These are phyloP conservation scores for Penicillium lividum DNA, from an alignment of 495 filamentous ascomycete genomes.

Conservation along the genomic window DNA sequence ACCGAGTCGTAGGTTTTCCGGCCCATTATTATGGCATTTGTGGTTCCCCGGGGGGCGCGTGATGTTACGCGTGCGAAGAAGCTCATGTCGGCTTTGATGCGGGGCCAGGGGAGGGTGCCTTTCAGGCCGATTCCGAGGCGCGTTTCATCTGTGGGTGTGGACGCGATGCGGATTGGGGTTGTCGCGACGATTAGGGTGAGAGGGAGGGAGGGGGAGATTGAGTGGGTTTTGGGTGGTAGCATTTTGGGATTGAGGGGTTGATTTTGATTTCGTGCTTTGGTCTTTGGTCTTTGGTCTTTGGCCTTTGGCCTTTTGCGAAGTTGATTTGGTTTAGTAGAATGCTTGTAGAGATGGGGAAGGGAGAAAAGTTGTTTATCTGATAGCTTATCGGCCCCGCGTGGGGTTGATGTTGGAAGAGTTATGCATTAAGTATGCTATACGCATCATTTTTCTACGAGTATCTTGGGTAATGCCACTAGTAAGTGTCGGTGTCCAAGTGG, in stretches of 20 bases:
- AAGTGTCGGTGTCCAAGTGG: no score
- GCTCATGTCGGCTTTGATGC: slow-evolving; percentile 83
- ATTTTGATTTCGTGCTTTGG: neutral
- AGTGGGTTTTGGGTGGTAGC: slow-evolving; percentile 22
- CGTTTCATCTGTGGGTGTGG: slow-evolving; percentile 32
- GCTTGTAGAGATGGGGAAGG: neutral
- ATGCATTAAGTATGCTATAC: neutral
- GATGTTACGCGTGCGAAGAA: slow-evolving; percentile 93
- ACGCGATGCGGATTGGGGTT: slow-evolving; percentile 36
- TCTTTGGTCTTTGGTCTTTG: no score
- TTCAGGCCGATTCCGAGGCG: slow-evolving; percentile 83
- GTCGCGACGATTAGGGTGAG: slow-evolving; percentile 48
- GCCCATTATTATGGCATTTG: slow-evolving; percentile 93
- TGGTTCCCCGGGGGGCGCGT: slow-evolving; percentile 51
- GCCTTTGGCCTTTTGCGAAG: no score
- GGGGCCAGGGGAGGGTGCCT: slow-evolving; percentile 84
- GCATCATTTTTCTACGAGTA: no score
- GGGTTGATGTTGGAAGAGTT: neutral
- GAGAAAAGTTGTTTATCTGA: slow-evolving; percentile 1
- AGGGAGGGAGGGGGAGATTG: slow-evolving; percentile 24
- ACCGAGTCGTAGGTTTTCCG: slow-evolving; percentile 94
- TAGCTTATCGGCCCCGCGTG: slow-evolving; percentile 3
- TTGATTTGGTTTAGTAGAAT: neutral
- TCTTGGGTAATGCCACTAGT: no score
- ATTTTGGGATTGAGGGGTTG: slow-evolving; percentile 14